Evolutionary conservation across 2,329 filamentous ascomycete species (phyloP).

Genomic region (Davidsoniella eucalypti): DNA sequence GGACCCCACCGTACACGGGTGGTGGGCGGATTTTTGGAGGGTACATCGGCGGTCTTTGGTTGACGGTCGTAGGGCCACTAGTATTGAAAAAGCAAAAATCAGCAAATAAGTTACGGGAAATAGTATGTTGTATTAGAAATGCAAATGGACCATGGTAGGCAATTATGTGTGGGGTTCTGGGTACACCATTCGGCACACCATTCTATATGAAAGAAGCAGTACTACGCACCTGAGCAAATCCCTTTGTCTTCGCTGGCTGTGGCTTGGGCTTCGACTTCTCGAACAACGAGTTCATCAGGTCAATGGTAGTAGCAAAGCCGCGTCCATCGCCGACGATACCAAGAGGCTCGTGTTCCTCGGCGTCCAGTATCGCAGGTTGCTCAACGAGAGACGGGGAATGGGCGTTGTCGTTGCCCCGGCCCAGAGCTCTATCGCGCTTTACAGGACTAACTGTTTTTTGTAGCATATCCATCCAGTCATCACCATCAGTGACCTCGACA

Average conservation of each 20-base stretch:
- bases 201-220: background rate
- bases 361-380: conserved; percentile 12
- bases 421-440: conserved; percentile 72
- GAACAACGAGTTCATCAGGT: conserved; percentile 90
- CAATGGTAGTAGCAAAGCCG: conserved; percentile 75
- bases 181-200: background rate
- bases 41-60: conserved; percentile 41
- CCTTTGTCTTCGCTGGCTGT: conserved; percentile 34
- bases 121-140: background rate
- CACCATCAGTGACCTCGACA: conserved; percentile 48
- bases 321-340: conserved; percentile 30
- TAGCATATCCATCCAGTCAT: conserved; percentile 87
- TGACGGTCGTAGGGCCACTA: conserved; percentile 82
- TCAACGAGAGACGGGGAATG: conserved; percentile 11
- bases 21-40: conserved; percentile 5
- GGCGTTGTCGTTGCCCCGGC: conserved; percentile 33
- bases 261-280: conserved; percentile 49
- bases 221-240: conserved; percentile 78
- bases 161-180: background rate
- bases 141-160: background rate
- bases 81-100: conserved; percentile 21
- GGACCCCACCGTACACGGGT: conserved; percentile 66
- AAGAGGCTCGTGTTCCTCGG: conserved; percentile 8
- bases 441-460: conserved; percentile 86
- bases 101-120: background rate